Conservation (phyloP, 2,329 filamentous ascomycete species). For the Westerdykella aurantiaca region DNA sequence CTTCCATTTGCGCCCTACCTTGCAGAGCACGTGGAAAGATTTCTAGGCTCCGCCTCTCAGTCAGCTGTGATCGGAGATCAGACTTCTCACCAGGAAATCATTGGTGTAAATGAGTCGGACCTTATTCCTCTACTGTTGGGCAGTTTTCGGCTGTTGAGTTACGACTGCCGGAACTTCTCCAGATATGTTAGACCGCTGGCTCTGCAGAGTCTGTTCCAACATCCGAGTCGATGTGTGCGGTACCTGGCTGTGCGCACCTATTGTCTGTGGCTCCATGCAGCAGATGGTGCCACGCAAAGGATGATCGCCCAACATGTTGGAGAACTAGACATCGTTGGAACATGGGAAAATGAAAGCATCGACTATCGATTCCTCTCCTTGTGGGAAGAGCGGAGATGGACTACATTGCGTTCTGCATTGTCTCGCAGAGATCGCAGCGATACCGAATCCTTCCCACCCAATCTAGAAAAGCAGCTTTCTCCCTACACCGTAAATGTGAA, state of each 20-base stretch:
- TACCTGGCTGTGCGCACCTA: constrained; percentile 80
- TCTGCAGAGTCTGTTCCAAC: constrained; percentile 63
- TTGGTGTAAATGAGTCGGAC: constrained; percentile 33
- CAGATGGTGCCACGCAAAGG: constrained; percentile 70
- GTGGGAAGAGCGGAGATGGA: constrained; percentile 57
- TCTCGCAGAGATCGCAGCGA: constrained; percentile 3
- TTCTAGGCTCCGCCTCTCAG: constrained; percentile 29
- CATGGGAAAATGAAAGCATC: constrained; percentile 68
- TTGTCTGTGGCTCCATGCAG: constrained; percentile 69
- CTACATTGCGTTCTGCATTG: constrained; percentile 12
- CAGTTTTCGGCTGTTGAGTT: constrained; percentile 72
- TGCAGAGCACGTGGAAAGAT: constrained; percentile 61
- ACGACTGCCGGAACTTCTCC: constrained; percentile 64
- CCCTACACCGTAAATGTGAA: constrained; percentile 30
- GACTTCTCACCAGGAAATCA: constrained; percentile 16
- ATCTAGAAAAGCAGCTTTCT: constrained; percentile 20
- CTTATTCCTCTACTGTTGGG: constrained; percentile 56
- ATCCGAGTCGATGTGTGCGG: constrained; percentile 55
- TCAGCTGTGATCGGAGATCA: constrained; percentile 17
- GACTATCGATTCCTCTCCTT: constrained; percentile 71
- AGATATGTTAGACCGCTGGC: constrained; percentile 59
- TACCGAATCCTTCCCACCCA: not conserved
- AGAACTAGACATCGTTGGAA: constrained; percentile 57
- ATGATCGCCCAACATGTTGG: constrained; percentile 64
- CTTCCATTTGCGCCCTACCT: constrained; percentile 78